phyloP scores from a whole-genome alignment of 2,329 filamentous ascomycete genomes.

The Cryphonectria carpinicola region DNA sequence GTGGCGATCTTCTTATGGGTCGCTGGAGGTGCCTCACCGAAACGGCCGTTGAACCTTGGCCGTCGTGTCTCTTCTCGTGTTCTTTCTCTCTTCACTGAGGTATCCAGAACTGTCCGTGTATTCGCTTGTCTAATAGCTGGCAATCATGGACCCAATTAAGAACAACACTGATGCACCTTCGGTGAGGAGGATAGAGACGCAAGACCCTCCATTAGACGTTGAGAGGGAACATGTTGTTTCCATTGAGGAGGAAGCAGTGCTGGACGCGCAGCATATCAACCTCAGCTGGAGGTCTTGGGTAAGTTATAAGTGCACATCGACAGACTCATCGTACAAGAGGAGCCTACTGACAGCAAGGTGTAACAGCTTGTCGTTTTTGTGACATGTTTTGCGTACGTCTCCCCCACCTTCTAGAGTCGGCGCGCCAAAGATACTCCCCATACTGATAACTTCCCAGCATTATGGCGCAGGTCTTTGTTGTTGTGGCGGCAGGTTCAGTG shows the following conservation, averaged over 20 bases:
- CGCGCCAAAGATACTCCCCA: not conserved
- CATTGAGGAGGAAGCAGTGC: constrained; percentile 39
- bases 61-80: not conserved
- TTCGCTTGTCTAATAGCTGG: not conserved
- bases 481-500: constrained; percentile 58
- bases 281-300: constrained; percentile 61
- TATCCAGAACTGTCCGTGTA: not conserved
- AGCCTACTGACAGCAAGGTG: not conserved
- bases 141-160: constrained; percentile 11
- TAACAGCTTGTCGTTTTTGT: constrained; percentile 45
- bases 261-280: constrained; percentile 46
- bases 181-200: constrained; percentile 12
- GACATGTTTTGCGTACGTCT: constrained; percentile 51
- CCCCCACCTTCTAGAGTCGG: constrained; percentile 3
- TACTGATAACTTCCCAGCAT: constrained; percentile 39
- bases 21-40: not conserved
- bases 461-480: constrained; percentile 59
- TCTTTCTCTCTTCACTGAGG: not conserved
- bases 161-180: constrained; percentile 15
- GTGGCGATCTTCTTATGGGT: not conserved
- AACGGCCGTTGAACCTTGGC: not conserved
- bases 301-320: constrained; percentile 25
- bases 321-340: too few relatives aligned
- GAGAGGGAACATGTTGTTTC: constrained; percentile 30
- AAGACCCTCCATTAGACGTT: not conserved